Percentiles rank a stretch among this genome's conserved stretches.
These are phyloP conservation scores for Ormosia emarginata DNA, from an alignment of 306 rosid species.

Conservation along the genomic window DNA sequence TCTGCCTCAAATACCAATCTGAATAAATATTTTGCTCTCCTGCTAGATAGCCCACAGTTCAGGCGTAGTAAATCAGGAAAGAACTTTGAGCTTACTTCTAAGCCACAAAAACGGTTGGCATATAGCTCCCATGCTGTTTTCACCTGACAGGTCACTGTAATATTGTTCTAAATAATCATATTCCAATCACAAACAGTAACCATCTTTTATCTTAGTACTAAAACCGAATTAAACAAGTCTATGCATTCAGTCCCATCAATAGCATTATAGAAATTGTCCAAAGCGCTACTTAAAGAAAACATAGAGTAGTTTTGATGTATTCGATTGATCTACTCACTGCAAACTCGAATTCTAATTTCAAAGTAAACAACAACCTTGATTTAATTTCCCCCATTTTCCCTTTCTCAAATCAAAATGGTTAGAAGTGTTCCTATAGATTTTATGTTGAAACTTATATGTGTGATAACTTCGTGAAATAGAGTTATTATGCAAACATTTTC, in stretches of 20 bases:
- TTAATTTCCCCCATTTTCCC: neutral
- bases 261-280: neutral
- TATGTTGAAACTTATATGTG: too few relatives aligned
- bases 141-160: neutral
- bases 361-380: neutral
- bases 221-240: too few relatives aligned
- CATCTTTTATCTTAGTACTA: neutral
- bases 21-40: neutral
- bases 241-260: neutral
- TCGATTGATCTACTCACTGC: neutral
- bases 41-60: neutral
- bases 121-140: neutral
- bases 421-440: too few relatives aligned
- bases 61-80: neutral
- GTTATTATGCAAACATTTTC: too few relatives aligned
- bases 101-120: neutral
- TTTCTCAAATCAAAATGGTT: neutral
- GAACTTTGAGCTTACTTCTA: neutral
- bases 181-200: neutral
- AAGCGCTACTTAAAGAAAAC: neutral
- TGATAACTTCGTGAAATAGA: too few relatives aligned
- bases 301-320: neutral
- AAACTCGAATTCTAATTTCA: neutral
- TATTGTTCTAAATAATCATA: neutral
- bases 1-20: too few relatives aligned